Evolutionary conservation across 768 basidiomycete species (phyloP).

Genomic region (Lactarius sanguifluus): DNA sequence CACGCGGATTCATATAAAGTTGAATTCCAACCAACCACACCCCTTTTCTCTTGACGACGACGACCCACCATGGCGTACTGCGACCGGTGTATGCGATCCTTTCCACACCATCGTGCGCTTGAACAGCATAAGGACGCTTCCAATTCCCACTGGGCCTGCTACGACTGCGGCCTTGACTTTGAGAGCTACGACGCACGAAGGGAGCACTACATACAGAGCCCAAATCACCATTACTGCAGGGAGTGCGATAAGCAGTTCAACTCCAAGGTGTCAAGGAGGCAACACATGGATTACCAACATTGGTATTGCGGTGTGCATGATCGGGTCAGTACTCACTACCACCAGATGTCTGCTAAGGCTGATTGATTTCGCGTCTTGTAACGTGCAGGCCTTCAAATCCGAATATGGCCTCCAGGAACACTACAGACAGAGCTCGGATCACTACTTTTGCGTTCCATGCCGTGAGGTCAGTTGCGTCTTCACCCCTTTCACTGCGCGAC

Average conservation of each 20-base stretch:
- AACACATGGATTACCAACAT: slow-evolving; percentile 9
- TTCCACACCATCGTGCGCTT: slow-evolving; percentile 30
- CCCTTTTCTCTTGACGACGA: neutral
- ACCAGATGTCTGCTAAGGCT: neutral
- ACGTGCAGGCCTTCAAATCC: slow-evolving; percentile 39
- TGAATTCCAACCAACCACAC: neutral
- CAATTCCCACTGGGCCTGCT: slow-evolving; percentile 45
- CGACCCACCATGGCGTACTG: slow-evolving; percentile 16
- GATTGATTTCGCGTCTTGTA: neutral
- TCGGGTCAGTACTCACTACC: slow-evolving; percentile 20
- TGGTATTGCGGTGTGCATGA: slow-evolving; percentile 5
- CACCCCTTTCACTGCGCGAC: neutral
- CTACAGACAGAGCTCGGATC: slow-evolving; percentile 34
- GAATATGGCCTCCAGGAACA: slow-evolving; percentile 47
- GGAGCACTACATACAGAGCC: neutral
- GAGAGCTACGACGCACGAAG: neutral
- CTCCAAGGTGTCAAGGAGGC: neutral
- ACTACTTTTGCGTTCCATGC: neutral
- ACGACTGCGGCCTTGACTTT: slow-evolving; percentile 50
- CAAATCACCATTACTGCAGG: slow-evolving; percentile 7
- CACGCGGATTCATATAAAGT: neutral
- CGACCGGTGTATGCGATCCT: slow-evolving; percentile 20
- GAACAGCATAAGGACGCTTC: slow-evolving; percentile 35
- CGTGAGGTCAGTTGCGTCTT: neutral
- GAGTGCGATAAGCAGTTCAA: slow-evolving; percentile 1